Percentiles rank a stretch among this genome's conserved stretches.
Conservation (phyloP, 2,329 filamentous ascomycete genomes). For the Penicillium sp. region DNA sequence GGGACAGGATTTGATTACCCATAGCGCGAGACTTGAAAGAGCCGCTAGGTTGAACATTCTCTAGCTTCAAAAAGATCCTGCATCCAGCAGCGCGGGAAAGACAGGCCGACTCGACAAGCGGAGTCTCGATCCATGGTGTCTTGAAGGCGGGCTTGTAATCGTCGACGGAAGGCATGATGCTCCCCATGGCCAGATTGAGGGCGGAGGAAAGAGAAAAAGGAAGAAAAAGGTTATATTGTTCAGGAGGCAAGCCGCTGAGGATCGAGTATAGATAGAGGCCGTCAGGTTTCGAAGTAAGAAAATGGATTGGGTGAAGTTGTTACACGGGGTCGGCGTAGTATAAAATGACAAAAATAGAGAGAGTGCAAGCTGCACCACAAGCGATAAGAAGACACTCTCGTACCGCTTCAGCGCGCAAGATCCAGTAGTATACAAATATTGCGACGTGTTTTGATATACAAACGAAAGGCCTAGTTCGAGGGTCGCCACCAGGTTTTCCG, state of each 20-base stretch:
- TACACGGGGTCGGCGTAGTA: constrained; percentile 12
- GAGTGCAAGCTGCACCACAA: constrained; percentile 3
- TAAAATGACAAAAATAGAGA: constrained; percentile 11
- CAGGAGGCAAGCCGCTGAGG: constrained; percentile 4
- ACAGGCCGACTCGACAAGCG: constrained; percentile 63
- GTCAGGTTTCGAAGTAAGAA: background rate
- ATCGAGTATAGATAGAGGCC: constrained; percentile 8
- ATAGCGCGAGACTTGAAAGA: constrained; percentile 82
- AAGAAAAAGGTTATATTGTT: constrained; percentile 1
- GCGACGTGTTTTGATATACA: constrained; percentile 35
- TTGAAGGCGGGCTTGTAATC: constrained; percentile 28
- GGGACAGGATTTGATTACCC: constrained; percentile 65
- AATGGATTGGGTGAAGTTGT: constrained; percentile 8
- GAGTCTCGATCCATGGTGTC: constrained; percentile 68
- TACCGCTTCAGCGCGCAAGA: constrained; percentile 14
- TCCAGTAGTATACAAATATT: constrained; percentile 26
- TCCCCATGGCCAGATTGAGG: constrained; percentile 34
- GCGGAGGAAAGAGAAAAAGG: constrained; percentile 1
- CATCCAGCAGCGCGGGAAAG: constrained; percentile 70
- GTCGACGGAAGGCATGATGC: constrained; percentile 29
- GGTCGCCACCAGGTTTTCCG: constrained; percentile 30
- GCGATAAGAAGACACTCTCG: constrained; percentile 9
- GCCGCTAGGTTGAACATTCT: constrained; percentile 78
- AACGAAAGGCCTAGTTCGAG: constrained; percentile 15
- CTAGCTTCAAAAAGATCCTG: constrained; percentile 80